These are phyloP conservation scores for Rhodomyrtus psidioides DNA, from an alignment of 441 rosid genomes.

Conservation along the genomic window DNA sequence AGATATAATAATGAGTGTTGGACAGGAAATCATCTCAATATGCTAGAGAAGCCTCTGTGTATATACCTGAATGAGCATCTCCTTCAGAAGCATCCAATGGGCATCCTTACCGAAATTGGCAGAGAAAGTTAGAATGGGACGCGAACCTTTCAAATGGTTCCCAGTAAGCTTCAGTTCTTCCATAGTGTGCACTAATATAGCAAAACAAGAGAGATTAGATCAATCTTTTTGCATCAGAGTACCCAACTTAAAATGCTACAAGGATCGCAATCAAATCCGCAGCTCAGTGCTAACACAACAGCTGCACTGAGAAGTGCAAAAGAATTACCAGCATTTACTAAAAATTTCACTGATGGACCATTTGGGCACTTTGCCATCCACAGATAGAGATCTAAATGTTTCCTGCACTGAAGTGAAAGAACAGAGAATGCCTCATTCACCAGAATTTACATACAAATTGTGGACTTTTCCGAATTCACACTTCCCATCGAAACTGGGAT, in stretches of 20 bases:
- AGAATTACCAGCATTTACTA: slow-evolving; percentile 86
- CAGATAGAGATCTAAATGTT: slow-evolving; percentile 80
- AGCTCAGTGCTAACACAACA: background rate
- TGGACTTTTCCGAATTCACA: background rate
- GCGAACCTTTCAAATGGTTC: slow-evolving; percentile 82
- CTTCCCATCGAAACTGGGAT: background rate
- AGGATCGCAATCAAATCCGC: background rate
- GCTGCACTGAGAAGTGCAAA: background rate
- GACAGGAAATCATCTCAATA: background rate
- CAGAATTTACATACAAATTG: background rate
- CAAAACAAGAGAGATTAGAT: background rate
- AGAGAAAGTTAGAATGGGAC: slow-evolving; percentile 80
- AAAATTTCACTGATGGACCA: slow-evolving; percentile 95
- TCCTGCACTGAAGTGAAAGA: slow-evolving; percentile 63
- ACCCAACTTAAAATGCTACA: background rate
- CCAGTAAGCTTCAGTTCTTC: slow-evolving; percentile 98
- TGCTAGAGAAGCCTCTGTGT: background rate
- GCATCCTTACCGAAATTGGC: slow-evolving; percentile 71
- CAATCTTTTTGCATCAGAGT: background rate
- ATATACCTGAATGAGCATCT: slow-evolving; percentile 68
- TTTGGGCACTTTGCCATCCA: slow-evolving; percentile 92
- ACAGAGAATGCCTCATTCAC: background rate
- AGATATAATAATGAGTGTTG: background rate
- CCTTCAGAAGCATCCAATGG: slow-evolving; percentile 94
- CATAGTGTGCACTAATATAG: slow-evolving; percentile 70